Evolutionary conservation across 2,329 filamentous ascomycete species (phyloP).

Genomic region (Fusarium haematococcum): DNA sequence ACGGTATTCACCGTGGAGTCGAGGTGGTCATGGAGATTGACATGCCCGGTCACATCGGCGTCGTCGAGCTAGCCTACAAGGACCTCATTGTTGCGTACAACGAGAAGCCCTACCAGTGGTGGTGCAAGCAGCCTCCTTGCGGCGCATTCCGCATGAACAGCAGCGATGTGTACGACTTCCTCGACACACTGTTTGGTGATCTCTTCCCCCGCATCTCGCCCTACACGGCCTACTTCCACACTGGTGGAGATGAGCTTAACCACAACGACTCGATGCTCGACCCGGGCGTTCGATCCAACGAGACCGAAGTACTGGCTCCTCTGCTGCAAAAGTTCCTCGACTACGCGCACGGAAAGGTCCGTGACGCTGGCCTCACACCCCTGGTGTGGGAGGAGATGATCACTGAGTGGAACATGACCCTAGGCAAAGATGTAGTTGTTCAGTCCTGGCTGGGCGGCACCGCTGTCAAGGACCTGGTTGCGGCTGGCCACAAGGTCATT

Average conservation of each 20-base stretch:
- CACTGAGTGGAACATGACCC: slow-evolving; percentile 79
- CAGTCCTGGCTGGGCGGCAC: slow-evolving; percentile 80
- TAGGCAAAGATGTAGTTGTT: slow-evolving; percentile 78
- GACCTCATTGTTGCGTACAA: slow-evolving; percentile 67
- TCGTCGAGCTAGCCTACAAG: slow-evolving; percentile 65
- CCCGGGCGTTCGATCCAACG: slow-evolving; percentile 76
- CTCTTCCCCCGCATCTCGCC: slow-evolving; percentile 77
- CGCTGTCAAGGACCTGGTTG: slow-evolving; percentile 70
- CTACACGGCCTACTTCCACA: slow-evolving; percentile 83
- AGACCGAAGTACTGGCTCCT: slow-evolving; percentile 73
- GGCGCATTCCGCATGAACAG: slow-evolving; percentile 83
- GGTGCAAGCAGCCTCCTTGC: slow-evolving; percentile 73
- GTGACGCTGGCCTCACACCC: slow-evolving; percentile 73
- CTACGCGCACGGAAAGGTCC: slow-evolving; percentile 74
- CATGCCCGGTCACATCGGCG: slow-evolving; percentile 70
- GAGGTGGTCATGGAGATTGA: slow-evolving; percentile 72
- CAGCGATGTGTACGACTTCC: slow-evolving; percentile 74
- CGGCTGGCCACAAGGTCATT: slow-evolving; percentile 76
- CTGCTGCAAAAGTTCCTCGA: slow-evolving; percentile 83
- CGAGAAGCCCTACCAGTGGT: slow-evolving; percentile 66
- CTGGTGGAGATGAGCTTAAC: slow-evolving; percentile 90
- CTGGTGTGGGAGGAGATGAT: slow-evolving; percentile 93
- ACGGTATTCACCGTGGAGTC: slow-evolving; percentile 73
- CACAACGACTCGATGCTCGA: slow-evolving; percentile 75
- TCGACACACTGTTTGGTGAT: slow-evolving; percentile 80